These are phyloP conservation scores for Turritis glabra DNA, from an alignment of 345 rosid genomes.

Conservation along the genomic window DNA sequence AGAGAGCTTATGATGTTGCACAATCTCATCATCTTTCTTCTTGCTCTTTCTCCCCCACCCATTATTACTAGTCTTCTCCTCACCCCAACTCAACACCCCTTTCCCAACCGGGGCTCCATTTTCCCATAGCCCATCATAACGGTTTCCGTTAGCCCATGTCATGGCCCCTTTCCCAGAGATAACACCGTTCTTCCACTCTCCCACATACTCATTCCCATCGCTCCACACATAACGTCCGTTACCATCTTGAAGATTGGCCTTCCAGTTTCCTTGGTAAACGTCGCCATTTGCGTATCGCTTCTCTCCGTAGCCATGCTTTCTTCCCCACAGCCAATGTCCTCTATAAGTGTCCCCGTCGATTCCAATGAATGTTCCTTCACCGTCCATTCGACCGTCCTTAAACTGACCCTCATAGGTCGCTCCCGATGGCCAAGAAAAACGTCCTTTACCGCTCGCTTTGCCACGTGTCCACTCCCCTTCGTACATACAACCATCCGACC, in stretches of 20 bases:
- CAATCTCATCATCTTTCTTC: slow-evolving; percentile 34
- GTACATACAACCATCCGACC: slow-evolving; percentile 80
- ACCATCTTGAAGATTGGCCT: slow-evolving; percentile 58
- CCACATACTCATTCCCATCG: slow-evolving; percentile 60
- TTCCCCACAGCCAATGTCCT: slow-evolving; percentile 58
- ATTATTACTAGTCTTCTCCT: slow-evolving; percentile 32
- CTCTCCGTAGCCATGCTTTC: slow-evolving; percentile 67
- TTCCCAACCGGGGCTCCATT: slow-evolving; percentile 65
- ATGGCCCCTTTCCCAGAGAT: slow-evolving; percentile 56
- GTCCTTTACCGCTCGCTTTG: slow-evolving; percentile 58
- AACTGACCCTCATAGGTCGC: slow-evolving; percentile 74
- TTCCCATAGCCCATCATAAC: slow-evolving; percentile 66
- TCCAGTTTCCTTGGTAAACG: slow-evolving; percentile 63
- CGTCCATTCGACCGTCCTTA: slow-evolving; percentile 65
- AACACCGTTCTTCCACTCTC: slow-evolving; percentile 64
- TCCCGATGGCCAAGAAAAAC: slow-evolving; percentile 77
- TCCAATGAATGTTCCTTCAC: slow-evolving; percentile 62
- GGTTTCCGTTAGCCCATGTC: slow-evolving; percentile 61
- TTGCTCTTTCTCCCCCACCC: slow-evolving; percentile 40
- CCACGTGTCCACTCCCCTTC: slow-evolving; percentile 69
- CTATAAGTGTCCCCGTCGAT: slow-evolving; percentile 60
- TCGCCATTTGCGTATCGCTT: slow-evolving; percentile 61
- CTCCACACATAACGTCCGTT: slow-evolving; percentile 65
- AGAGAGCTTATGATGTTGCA: slow-evolving; percentile 60
- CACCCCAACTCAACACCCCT: slow-evolving; percentile 55